phyloP scores from a whole-genome alignment of 2,329 filamentous ascomycete genomes.

The Penicillium hesseltinei region DNA sequence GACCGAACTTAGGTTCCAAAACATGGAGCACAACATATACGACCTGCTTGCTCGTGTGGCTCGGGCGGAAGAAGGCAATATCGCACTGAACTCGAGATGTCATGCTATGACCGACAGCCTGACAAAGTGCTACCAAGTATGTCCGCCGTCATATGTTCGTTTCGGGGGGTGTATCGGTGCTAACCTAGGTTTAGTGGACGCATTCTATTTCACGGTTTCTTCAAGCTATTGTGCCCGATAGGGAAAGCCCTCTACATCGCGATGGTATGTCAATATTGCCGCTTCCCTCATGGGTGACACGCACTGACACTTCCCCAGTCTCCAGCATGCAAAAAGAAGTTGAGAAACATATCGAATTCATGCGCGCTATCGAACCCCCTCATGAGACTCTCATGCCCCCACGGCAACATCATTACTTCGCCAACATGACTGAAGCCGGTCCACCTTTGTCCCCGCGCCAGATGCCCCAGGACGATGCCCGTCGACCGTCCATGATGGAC shows the following conservation, averaged over 20 bases:
- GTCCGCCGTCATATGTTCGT: slow-evolving; percentile 20
- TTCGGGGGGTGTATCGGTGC: slow-evolving; percentile 3
- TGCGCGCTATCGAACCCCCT: slow-evolving; percentile 57
- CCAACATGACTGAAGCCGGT: slow-evolving; percentile 63
- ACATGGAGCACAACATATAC: slow-evolving; percentile 77
- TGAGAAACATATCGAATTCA: slow-evolving; percentile 58
- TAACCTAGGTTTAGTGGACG: slow-evolving; percentile 60
- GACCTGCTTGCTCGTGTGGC: slow-evolving; percentile 74
- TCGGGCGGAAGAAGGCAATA: slow-evolving; percentile 78
- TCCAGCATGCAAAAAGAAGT: slow-evolving; percentile 63
- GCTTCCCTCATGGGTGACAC: not conserved
- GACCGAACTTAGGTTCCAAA: slow-evolving; percentile 69
- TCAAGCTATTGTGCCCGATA: slow-evolving; percentile 68
- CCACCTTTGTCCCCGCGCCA: slow-evolving; percentile 84
- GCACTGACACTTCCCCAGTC: slow-evolving; percentile 38
- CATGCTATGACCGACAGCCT: slow-evolving; percentile 80
- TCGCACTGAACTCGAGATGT: slow-evolving; percentile 76
- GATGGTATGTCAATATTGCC: slow-evolving; percentile 62
- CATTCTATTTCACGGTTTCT: slow-evolving; percentile 78
- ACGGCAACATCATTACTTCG: slow-evolving; percentile 65
- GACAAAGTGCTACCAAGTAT: slow-evolving; percentile 66
- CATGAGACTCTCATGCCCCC: slow-evolving; percentile 65
- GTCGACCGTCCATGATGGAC: slow-evolving; percentile 66
- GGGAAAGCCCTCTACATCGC: slow-evolving; percentile 73
- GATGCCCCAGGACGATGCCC: slow-evolving; percentile 77